Base-by-base conservation (phyloP, 208 protist genomes). In the Crithidia fasciculata region DNA sequence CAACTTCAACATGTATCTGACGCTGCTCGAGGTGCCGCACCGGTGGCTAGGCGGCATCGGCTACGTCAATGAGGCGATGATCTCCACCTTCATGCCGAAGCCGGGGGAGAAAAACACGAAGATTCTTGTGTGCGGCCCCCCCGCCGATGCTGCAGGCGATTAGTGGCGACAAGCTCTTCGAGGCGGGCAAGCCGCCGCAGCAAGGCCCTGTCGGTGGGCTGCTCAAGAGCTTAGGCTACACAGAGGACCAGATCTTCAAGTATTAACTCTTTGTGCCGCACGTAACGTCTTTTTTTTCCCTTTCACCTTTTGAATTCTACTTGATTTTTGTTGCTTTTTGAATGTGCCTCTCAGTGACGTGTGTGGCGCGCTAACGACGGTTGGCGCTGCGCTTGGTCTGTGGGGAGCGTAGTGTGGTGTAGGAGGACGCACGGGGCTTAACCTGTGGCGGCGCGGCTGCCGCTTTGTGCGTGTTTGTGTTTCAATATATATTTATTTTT, bases 1-100 rank as follows among this genome's bases (percentile, higher is more conserved):
- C 69, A 90, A 90, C 74, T 97, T 98, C 72, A 82, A 94, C 77
- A 81, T 98, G 65, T 97, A 91, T 72, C 87, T 97, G 63, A 95
- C 88, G 9, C 85, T 98, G 41, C 82, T 95, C 28, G 63, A 90
- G 56, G 84, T 92, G 47, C 88, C 90, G 8, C 81, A 82, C 68
- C 77, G 80, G 50, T 96, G 90, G 90, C 69, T 87, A 10, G 94
- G 94, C 28, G 88, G 89, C 62, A 88, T 97, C 40, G 95, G 95
- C 60, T 81, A 89, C 73, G 76, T 97, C 47, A 93, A 86, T 44
- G 72, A 74, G 18, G 81, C 77, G n/a, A 94, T 94, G 86, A 83
- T 97, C 61, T 75, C 67, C n/a, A 87, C 89, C 59, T 91, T 89
- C 58, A 94, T 97, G 90, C 90, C 91, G 0, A 84, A 81, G 69